Conservation (phyloP, 108 stramenopile genomes). For the Phaeodactylum tricornutum region DNA sequence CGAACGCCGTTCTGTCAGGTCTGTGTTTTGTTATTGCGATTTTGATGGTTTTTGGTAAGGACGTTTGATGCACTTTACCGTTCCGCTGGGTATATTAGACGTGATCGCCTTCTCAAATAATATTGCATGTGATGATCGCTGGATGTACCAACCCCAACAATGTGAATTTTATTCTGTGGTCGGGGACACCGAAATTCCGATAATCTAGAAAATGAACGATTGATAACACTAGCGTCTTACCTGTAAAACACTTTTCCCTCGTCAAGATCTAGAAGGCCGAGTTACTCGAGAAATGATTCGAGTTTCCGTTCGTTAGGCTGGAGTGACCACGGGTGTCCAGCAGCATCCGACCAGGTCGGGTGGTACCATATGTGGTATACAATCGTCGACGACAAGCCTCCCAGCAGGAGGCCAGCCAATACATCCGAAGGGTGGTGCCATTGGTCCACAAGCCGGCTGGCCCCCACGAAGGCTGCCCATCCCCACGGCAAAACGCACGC, state of each 20-base stretch:
- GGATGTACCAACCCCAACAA: neutral
- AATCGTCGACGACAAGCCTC: slow-evolving; percentile 33
- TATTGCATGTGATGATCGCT: neutral
- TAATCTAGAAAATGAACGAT: no score
- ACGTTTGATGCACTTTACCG: no score
- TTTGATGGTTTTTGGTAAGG: no score
- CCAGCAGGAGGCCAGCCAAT: slow-evolving; percentile 58
- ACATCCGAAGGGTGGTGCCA: slow-evolving; percentile 84
- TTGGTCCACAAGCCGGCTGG: slow-evolving; percentile 42
- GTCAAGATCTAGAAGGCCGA: no score
- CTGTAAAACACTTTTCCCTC: no score
- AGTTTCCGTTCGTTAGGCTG: neutral
- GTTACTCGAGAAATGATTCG: neutral
- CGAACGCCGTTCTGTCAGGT: no score
- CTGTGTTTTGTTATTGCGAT: no score
- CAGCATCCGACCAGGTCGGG: slow-evolving; percentile 27
- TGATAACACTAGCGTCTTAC: no score
- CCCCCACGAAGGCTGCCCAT: slow-evolving; percentile 36
- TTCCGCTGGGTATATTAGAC: no score
- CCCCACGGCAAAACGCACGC: slow-evolving; percentile 13
- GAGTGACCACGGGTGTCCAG: slow-evolving; percentile 44
- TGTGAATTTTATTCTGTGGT: neutral
- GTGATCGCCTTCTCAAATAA: no score
- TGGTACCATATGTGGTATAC: slow-evolving; percentile 63
- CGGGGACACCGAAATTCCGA: neutral